Conservation (phyloP, 2,329 filamentous ascomycete species). For the Talaromyces sp. region DNA sequence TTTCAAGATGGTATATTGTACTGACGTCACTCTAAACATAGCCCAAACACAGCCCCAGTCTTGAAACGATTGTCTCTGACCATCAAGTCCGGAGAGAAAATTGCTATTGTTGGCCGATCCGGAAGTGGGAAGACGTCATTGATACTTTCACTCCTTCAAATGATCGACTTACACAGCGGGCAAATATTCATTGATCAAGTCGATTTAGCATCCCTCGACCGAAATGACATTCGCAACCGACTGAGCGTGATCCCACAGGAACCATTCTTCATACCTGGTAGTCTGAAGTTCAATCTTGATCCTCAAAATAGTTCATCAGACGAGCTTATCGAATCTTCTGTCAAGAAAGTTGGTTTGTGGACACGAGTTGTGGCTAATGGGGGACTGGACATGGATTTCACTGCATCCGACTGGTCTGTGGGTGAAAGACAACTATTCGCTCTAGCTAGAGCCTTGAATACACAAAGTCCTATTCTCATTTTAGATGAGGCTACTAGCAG, state of each 20-base stretch:
- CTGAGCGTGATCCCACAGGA: conserved; percentile 42
- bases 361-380: conserved; percentile 24
- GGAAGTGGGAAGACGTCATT: conserved; percentile 35
- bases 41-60: conserved; percentile 27
- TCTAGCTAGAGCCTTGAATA: conserved; percentile 47
- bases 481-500: conserved; percentile 38
- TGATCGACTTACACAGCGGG: conserved; percentile 30
- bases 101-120: conserved; percentile 35
- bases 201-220: conserved; percentile 30
- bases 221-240: conserved; percentile 33
- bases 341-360: conserved; percentile 34
- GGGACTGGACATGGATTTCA: conserved; percentile 28
- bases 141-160: conserved; percentile 27
- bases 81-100: conserved; percentile 28
- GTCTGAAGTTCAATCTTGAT: conserved; percentile 34
- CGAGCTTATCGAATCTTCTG: conserved; percentile 26
- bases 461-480: conserved; percentile 37
- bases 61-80: conserved; percentile 32
- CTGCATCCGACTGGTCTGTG: conserved; percentile 22
- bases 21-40: conserved; percentile 22
- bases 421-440: not conserved
- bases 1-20: conserved; percentile 27
- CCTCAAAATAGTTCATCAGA: conserved; percentile 27
- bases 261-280: conserved; percentile 36
- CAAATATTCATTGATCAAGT: conserved; percentile 39